A percentile compares a stretch with the other conserved stretches of the same genome.
Evolutionary conservation across 2,329 filamentous ascomycete species (phyloP).

Genomic region (Aspergillus transmontanensis): DNA sequence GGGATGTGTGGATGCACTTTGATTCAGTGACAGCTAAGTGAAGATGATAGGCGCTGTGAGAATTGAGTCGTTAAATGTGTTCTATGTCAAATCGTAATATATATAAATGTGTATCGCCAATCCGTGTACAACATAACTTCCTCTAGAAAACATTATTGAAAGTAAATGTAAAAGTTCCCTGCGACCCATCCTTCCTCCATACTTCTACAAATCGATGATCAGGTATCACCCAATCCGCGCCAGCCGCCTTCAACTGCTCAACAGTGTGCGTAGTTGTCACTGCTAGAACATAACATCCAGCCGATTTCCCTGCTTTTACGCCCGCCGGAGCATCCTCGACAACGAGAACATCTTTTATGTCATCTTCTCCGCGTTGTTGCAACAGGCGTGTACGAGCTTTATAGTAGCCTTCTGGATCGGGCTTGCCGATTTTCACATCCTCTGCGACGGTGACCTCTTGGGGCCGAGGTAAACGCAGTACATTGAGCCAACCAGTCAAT

Average conservation of each 20-base stretch:
- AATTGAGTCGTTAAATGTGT: background rate
- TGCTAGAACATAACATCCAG: background rate
- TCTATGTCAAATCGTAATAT: background rate
- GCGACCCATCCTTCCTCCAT: background rate
- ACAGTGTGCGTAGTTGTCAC: background rate
- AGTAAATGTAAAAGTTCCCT: background rate
- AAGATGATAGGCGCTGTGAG: background rate
- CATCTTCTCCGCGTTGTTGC: background rate
- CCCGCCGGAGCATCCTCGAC: background rate
- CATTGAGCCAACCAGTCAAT: slow-evolving; percentile 2
- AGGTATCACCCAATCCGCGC: background rate
- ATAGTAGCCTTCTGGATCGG: slow-evolving; percentile 9
- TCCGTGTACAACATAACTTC: background rate
- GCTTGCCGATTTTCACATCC: slow-evolving; percentile 8
- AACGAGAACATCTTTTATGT: background rate
- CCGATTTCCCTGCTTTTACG: background rate
- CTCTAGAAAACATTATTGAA: background rate
- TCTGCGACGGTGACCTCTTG: slow-evolving; percentile 4
- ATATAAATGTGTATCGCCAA: background rate
- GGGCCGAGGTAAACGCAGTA: slow-evolving; percentile 5
- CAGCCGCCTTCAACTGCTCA: background rate
- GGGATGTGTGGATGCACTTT: background rate
- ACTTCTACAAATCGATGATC: background rate
- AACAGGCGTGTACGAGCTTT: background rate
- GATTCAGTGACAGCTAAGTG: background rate